phyloP scores from a whole-genome alignment of 768 basidiomycete genomes.

The Dioszegia hungarica region DNA sequence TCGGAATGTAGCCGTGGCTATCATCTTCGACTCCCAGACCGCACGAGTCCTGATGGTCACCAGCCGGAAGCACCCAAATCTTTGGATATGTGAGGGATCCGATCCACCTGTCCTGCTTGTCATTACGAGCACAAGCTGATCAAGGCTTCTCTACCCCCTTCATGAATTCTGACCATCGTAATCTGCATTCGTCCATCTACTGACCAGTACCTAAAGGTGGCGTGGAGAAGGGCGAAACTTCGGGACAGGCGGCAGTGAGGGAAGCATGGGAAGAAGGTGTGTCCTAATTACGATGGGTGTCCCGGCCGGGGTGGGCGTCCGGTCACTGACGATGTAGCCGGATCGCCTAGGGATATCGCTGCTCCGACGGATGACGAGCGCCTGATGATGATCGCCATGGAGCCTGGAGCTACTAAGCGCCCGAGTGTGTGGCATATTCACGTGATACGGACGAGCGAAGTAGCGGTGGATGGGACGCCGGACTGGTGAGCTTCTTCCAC shows the following conservation, averaged over 20 bases:
- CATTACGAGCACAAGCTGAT: background rate
- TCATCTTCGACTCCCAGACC: constrained; percentile 19
- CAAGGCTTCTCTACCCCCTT: background rate
- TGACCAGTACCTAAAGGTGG: constrained; percentile 42
- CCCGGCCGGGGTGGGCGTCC: no score
- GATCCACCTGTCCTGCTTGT: no score
- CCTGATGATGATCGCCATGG: constrained; percentile 20
- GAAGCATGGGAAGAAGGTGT: constrained; percentile 45
- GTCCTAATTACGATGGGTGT: background rate
- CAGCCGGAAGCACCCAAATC: constrained; percentile 28
- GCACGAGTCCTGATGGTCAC: constrained; percentile 33
- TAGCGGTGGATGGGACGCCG: constrained; percentile 5
- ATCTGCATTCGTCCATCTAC: background rate
- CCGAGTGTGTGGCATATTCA: constrained; percentile 30
- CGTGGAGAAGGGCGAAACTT: constrained; percentile 35
- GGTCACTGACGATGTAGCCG: constrained; percentile 16
- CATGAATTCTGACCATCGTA: background rate
- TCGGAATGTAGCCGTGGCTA: constrained; percentile 36
- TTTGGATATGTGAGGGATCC: constrained; percentile 37
- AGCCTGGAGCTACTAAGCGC: constrained; percentile 7
- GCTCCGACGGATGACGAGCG: constrained; percentile 17
- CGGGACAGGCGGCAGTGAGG: constrained; percentile 37
- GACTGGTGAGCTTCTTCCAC: constrained; percentile 15
- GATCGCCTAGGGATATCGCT: constrained; percentile 21
- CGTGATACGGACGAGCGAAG: constrained; percentile 18